phyloP scores from a whole-genome alignment of 495 filamentous ascomycete species.

The Apodospora peruviana region DNA sequence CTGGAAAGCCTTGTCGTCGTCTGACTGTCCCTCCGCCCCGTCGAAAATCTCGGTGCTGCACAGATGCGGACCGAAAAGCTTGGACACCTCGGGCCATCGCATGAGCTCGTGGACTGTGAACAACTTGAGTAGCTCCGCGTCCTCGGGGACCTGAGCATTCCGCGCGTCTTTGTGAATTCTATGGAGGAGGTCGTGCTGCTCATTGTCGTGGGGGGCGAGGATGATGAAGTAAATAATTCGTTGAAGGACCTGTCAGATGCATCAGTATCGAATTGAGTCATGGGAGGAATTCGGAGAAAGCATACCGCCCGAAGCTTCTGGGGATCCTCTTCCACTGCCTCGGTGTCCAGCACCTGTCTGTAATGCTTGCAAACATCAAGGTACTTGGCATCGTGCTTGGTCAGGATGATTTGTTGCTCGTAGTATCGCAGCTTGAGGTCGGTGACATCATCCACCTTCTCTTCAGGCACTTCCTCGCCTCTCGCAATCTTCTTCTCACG shows the following conservation, averaged over 20 bases:
- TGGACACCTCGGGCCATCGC: constrained; percentile 90
- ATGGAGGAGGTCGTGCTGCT: constrained; percentile 95
- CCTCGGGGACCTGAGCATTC: constrained; percentile 61
- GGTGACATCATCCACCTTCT: constrained; percentile 83
- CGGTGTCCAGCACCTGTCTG: constrained; percentile 89
- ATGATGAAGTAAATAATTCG: constrained; percentile 96
- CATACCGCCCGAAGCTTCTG: constrained; percentile 77
- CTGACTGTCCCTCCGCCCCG: constrained; percentile 50
- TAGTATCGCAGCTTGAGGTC: constrained; percentile 95
- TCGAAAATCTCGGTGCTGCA: constrained; percentile 87
- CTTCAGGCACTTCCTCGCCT: constrained; percentile 72
- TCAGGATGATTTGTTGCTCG: constrained; percentile 88
- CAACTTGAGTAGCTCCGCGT: constrained; percentile 76
- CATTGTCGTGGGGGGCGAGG: constrained; percentile 94
- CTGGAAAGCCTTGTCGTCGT: constrained; percentile 69
- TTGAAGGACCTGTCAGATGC: constrained; percentile 58
- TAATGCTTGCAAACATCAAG: constrained; percentile 97
- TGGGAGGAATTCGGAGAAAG: constrained; percentile 11
- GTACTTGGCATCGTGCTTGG: constrained; percentile 96
- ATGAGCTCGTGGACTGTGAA: constrained; percentile 96
- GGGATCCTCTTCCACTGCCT: constrained; percentile 84
- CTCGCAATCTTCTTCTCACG: constrained; percentile 70
- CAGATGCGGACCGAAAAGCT: constrained; percentile 83
- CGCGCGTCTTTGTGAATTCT: constrained; percentile 73
- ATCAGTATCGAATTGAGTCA: too few species aligned